A percentile compares a stretch with the other conserved stretches of the same genome.
phyloP scores from a whole-genome alignment of 2,329 filamentous ascomycete species.

The Fusarium palustre region DNA sequence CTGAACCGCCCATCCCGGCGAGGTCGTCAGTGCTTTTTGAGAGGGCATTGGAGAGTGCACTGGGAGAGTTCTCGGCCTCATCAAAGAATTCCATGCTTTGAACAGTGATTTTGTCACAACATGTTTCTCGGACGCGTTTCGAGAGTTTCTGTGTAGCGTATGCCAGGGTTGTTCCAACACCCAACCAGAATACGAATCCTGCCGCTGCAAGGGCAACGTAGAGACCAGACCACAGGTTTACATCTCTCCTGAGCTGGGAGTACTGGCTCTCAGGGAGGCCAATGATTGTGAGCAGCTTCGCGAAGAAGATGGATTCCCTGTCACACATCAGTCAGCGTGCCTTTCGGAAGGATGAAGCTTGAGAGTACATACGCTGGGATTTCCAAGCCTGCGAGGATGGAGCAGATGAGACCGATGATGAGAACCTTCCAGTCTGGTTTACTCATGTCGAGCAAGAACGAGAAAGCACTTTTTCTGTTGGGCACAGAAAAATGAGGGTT shows the following conservation, averaged over 20 bases:
- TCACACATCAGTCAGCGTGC: neutral
- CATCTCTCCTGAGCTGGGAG: neutral
- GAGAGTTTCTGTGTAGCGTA: conserved; percentile 6
- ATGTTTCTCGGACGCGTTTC: neutral
- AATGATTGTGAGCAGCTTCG: conserved; percentile 5
- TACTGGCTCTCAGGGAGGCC: neutral
- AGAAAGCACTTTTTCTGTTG: neutral
- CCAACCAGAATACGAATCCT: conserved; percentile 2
- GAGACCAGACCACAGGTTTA: neutral
- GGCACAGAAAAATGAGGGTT: neutral
- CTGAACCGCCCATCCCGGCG: conserved; percentile 47
- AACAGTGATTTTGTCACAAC: neutral
- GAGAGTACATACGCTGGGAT: neutral
- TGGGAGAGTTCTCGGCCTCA: neutral
- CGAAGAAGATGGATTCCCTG: neutral
- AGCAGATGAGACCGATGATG: neutral
- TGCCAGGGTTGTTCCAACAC: neutral
- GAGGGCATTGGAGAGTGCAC: neutral
- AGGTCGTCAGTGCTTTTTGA: conserved; percentile 50
- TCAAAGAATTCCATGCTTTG: conserved; percentile 3
- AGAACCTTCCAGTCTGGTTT: neutral
- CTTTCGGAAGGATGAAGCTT: neutral
- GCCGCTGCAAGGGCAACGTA: neutral
- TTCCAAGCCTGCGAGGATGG: conserved; percentile 2
- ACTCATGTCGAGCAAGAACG: neutral